Base-by-base conservation (phyloP, 2,329 filamentous ascomycete species). In the Allantophomopsis lycopodina region DNA sequence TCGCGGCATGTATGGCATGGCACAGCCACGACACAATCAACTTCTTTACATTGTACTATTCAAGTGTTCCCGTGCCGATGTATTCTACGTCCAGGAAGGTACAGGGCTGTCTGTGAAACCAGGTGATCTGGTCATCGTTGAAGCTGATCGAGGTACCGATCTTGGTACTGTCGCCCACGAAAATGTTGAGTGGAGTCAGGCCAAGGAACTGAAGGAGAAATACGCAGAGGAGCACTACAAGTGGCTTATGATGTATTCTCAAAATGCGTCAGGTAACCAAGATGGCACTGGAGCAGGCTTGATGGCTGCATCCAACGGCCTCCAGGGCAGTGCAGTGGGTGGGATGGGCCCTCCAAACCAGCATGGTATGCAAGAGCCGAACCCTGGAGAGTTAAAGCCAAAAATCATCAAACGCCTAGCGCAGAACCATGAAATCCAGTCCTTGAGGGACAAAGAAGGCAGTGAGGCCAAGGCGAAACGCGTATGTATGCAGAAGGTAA, bases 201-300 rank as follows among this genome's bases (percentile, higher is more conserved):
- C 91, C 7, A 88, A 91, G 53, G 82, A 91, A 36, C 65, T 87
- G 48, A 94, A 95, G 58, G 85, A 93, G 50, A 80, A 91, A 50
- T 93, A 89, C 48, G 83, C 83, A 2, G 86, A 95, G 56, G 87
- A 96, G 56, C 91, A 98, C 58, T 95, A 94, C 63, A 88, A 87
- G 54, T 96, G 89, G 85, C 71, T 98, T 39, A 94, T 96, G 83
- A 91, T 96, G 83, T 98, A 95, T 59, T 94, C 87, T 1, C 80
- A 87, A 57, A 83, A 77, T 55, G 84, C 75, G 7, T 72, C 71
- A 30, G 71, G 68, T 16, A 71, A 68, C 16, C 69, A 77, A 41
- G 76, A 79, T 45, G 70, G 73, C 17, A 63, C 71, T 6, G 69
- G 72, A 30, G 69, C 71, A 38, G 76, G 79, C 20, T 65, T 79